phyloP scores from a whole-genome alignment of 1,284 basidiomycete species.

The Microbotryum scabiosae region DNA sequence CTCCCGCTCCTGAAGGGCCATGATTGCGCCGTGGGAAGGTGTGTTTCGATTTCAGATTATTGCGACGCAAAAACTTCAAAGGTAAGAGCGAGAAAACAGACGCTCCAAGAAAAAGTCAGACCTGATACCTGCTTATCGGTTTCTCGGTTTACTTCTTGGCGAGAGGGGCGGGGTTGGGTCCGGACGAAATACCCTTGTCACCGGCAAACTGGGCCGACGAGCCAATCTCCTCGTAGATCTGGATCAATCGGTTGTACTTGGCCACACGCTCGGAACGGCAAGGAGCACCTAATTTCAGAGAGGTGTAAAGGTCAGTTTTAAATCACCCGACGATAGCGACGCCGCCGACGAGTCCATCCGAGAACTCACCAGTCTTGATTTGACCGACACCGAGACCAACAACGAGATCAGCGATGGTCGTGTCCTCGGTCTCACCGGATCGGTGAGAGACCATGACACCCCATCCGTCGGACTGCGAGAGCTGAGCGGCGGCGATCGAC shows the following conservation, averaged over 20 bases:
- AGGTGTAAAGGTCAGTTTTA: background rate
- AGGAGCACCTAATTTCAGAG: conserved; percentile 7
- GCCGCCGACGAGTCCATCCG: conserved; percentile 49
- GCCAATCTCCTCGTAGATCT: conserved; percentile 32
- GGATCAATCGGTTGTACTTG: conserved; percentile 34
- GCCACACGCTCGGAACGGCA: conserved; percentile 37
- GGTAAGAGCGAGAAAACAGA: too few relatives aligned
- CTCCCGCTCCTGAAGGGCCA: too few relatives aligned
- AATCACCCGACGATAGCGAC: background rate
- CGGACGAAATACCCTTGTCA: conserved; percentile 60
- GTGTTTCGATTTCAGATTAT: too few relatives aligned
- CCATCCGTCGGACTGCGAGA: conserved; percentile 94
- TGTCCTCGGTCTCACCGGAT: conserved; percentile 68
- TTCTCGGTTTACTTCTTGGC: conserved; percentile 21
- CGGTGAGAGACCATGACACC: conserved; percentile 99
- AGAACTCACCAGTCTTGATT: conserved; percentile 98
- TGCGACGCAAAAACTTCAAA: too few relatives aligned
- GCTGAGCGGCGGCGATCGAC: conserved; percentile 95
- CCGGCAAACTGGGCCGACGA: conserved; percentile 7
- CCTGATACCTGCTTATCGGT: too few relatives aligned
- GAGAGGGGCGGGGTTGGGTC: conserved; percentile 61
- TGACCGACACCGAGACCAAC: conserved; percentile 89
- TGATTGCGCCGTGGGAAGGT: too few relatives aligned
- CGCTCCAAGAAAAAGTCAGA: too few relatives aligned
- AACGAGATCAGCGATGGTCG: conserved; percentile 91